A percentile compares a stretch with the other conserved stretches of the same genome.
phyloP scores from a whole-genome alignment of 306 rosid species.

The Spatholobus suberectus region DNA sequence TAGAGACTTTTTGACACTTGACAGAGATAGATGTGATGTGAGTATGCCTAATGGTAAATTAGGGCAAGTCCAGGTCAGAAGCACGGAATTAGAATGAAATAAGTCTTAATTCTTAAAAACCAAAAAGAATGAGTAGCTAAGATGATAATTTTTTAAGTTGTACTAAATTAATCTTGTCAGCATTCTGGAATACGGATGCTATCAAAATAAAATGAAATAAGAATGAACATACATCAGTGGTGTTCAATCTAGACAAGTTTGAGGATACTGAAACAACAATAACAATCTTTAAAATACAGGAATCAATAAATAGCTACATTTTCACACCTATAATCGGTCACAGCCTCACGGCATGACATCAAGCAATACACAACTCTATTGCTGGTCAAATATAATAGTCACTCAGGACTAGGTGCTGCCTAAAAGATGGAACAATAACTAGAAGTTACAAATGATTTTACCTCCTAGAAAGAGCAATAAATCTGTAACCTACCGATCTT shows the following conservation, averaged over 20 bases:
- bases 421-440: background rate
- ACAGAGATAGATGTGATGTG: background rate
- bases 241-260: background rate
- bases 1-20: background rate
- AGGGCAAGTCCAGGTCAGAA: background rate
- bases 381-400: background rate
- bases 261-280: slow-evolving; percentile 6
- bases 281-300: background rate
- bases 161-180: background rate
- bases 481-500: background rate
- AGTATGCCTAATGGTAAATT: background rate
- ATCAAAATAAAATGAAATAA: background rate
- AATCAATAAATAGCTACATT: background rate
- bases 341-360: background rate
- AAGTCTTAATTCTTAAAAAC: background rate
- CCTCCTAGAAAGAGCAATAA: background rate
- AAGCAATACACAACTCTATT: background rate
- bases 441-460: background rate
- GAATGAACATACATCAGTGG: background rate
- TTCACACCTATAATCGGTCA: slow-evolving; percentile 13
- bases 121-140: background rate
- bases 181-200: background rate
- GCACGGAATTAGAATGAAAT: background rate
- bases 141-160: background rate
- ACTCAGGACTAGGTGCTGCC: background rate